These are phyloP conservation scores for Eucalyptus victrix DNA, from an alignment of 345 rosid species.

Conservation along the genomic window DNA sequence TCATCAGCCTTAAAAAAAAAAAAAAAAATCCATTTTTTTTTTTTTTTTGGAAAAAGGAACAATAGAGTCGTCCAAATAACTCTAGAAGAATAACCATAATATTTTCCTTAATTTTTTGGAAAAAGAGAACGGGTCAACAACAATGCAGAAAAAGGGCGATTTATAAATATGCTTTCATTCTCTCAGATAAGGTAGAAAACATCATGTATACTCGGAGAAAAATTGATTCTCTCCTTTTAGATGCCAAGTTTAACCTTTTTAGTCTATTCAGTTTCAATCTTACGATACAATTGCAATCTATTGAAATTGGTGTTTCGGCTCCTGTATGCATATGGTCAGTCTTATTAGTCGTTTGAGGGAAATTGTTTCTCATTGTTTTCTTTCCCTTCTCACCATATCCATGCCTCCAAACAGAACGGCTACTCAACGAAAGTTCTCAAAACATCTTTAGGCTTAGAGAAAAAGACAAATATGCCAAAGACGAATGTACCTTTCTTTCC, in stretches of 20 bases:
- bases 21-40: too few relatives aligned
- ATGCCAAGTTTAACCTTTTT: neutral
- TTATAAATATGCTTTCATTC: neutral
- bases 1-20: too few relatives aligned
- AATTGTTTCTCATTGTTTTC: neutral
- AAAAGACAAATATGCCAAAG: neutral
- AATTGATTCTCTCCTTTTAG: too few relatives aligned
- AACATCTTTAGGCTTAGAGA: neutral
- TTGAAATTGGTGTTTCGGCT: neutral
- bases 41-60: neutral
- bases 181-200: neutral
- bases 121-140: neutral
- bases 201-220: too few relatives aligned
- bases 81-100: neutral
- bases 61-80: neutral
- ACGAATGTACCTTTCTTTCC: constrained; percentile 33
- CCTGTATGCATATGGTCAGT: neutral
- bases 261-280: neutral
- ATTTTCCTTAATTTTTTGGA: neutral
- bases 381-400: neutral
- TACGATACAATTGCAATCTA: neutral
- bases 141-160: neutral
- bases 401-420: neutral
- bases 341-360: neutral
- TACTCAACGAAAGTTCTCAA: neutral